Conservation (phyloP, 2,329 filamentous ascomycete species). For the Venturia oleaginea region DNA sequence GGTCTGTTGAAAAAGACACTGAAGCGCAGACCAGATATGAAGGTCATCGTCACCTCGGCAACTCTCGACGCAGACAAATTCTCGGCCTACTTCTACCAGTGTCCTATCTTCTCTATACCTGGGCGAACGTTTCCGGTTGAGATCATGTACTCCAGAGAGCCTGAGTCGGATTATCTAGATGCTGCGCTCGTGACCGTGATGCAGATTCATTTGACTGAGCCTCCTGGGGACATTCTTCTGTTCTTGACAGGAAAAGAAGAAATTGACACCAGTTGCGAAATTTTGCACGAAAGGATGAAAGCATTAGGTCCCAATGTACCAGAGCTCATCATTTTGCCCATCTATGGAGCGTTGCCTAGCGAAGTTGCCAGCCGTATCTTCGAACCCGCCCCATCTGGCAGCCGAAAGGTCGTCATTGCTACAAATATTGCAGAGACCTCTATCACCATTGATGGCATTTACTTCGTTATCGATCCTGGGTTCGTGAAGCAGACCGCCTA, state of each 20-base stretch:
- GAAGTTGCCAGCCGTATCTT: slow-evolving; percentile 95
- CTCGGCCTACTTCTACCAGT: slow-evolving; percentile 89
- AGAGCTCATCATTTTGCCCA: slow-evolving; percentile 83
- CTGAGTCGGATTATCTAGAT: slow-evolving; percentile 92
- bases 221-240: slow-evolving; percentile 85
- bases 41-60: slow-evolving; percentile 98
- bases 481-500: slow-evolving; percentile 98
- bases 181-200: slow-evolving; percentile 92
- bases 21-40: slow-evolving; percentile 72
- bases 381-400: slow-evolving; percentile 78
- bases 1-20: slow-evolving; percentile 89
- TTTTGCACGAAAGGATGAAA: slow-evolving; percentile 92
- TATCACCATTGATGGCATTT: slow-evolving; percentile 95
- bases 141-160: slow-evolving; percentile 88
- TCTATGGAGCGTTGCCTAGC: slow-evolving; percentile 88
- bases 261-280: slow-evolving; percentile 91
- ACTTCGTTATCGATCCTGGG: slow-evolving; percentile 92
- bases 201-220: slow-evolving; percentile 94
- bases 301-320: slow-evolving; percentile 83
- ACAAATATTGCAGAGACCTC: slow-evolving; percentile 98
- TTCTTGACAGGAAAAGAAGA: slow-evolving; percentile 97
- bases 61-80: slow-evolving; percentile 98
- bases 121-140: slow-evolving; percentile 93
- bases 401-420: slow-evolving; percentile 89
- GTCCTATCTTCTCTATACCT: slow-evolving; percentile 93